phyloP scores from a whole-genome alignment of 2,329 filamentous ascomycete species.

The Lizonia empirigonia region DNA sequence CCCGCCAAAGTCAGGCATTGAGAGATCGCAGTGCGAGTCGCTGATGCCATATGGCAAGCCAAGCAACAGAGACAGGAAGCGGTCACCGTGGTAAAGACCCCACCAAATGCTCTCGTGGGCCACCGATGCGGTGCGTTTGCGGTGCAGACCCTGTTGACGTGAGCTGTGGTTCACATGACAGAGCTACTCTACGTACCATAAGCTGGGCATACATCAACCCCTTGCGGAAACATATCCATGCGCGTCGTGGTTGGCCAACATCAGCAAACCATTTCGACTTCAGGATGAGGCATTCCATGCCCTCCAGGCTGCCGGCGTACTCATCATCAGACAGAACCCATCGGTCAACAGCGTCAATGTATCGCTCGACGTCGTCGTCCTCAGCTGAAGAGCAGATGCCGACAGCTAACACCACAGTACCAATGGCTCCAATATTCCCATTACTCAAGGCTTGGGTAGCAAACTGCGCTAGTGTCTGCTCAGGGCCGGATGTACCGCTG shows the following conservation, averaged over 20 bases:
- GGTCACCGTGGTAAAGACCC: slow-evolving; percentile 53
- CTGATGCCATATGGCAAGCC: slow-evolving; percentile 57
- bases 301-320: slow-evolving; percentile 57
- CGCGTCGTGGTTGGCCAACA: slow-evolving; percentile 60
- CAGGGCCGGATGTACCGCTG: slow-evolving; percentile 49
- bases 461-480: slow-evolving; percentile 48
- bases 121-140: slow-evolving; percentile 42
- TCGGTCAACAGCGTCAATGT: slow-evolving; percentile 54
- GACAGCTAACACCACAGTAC: slow-evolving; percentile 45
- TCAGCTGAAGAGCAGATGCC: slow-evolving; percentile 49
- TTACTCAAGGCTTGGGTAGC: slow-evolving; percentile 53
- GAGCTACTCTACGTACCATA: slow-evolving; percentile 49
- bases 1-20: slow-evolving; percentile 34
- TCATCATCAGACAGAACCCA: slow-evolving; percentile 58
- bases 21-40: slow-evolving; percentile 48
- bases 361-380: slow-evolving; percentile 54
- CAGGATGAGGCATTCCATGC: slow-evolving; percentile 59
- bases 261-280: slow-evolving; percentile 60
- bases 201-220: slow-evolving; percentile 60
- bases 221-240: slow-evolving; percentile 59
- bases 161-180: slow-evolving; percentile 7
- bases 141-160: slow-evolving; percentile 45
- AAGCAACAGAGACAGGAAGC: slow-evolving; percentile 59
- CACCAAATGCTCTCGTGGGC: slow-evolving; percentile 50
- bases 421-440: slow-evolving; percentile 49